Conservation (phyloP, 805 yeast species). For the Ogataea methanolica region DNA sequence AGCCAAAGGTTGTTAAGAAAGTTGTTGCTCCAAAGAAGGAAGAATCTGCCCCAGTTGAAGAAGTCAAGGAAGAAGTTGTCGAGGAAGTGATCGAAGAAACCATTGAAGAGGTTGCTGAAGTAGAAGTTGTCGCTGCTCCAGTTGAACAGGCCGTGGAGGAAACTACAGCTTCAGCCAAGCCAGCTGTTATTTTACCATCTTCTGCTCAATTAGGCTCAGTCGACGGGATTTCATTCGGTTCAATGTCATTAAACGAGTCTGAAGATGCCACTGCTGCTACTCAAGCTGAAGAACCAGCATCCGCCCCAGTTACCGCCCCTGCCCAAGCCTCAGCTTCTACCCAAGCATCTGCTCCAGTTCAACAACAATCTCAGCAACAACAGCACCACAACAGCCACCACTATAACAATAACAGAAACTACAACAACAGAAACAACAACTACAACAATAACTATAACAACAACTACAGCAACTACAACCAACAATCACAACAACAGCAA, state of each 20-base stretch:
- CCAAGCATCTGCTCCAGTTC: constrained; percentile 1
- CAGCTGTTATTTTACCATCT: constrained; percentile 41
- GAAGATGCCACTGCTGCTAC: constrained; percentile 26
- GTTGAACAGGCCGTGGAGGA: not conserved
- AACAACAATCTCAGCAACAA: constrained; percentile 2
- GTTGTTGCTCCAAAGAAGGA: constrained; percentile 9
- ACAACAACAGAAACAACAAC: constrained; percentile 15
- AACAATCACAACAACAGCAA: constrained; percentile 19
- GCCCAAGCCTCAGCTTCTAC: constrained; percentile 4
- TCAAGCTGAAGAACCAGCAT: constrained; percentile 8
- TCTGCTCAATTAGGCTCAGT: constrained; percentile 38
- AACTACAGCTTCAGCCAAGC: constrained; percentile 1
- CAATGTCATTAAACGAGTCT: constrained; percentile 45
- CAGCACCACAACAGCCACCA: not conserved
- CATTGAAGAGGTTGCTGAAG: constrained; percentile 6
- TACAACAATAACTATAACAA: constrained; percentile 20
- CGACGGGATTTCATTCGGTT: constrained; percentile 53
- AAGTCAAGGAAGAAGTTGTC: constrained; percentile 2
- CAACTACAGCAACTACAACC: constrained; percentile 10
- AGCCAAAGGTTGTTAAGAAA: constrained; percentile 10
- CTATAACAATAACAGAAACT: constrained; percentile 9
- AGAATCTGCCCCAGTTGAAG: constrained; percentile 7
- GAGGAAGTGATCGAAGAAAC: constrained; percentile 10
- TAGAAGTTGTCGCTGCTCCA: not conserved
- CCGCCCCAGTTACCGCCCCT: constrained; percentile 7